These are phyloP conservation scores for Microcera coccophila DNA, from an alignment of 2,329 filamentous ascomycete species.

Conservation along the genomic window DNA sequence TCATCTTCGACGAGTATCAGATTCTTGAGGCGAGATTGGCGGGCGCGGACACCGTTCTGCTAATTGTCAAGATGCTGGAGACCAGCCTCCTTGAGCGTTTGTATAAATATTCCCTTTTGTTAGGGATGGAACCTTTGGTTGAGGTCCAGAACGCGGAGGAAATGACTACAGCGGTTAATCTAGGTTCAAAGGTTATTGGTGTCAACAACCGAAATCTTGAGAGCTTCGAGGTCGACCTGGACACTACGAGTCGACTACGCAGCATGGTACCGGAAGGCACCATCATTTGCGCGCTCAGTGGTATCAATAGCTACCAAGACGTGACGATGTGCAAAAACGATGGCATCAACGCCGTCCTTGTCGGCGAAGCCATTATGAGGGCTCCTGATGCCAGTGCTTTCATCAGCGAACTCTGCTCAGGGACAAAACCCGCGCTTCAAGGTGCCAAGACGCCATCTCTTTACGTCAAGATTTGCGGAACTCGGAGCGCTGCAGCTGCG, in stretches of 20 bases:
- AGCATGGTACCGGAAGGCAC: slow-evolving; percentile 80
- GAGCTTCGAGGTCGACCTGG: slow-evolving; percentile 93
- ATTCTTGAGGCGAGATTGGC: slow-evolving; percentile 91
- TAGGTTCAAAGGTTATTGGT: slow-evolving; percentile 88
- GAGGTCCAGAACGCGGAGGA: slow-evolving; percentile 94
- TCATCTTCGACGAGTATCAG: slow-evolving; percentile 97
- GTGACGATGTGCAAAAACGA: slow-evolving; percentile 83
- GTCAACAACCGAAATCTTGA: slow-evolving; percentile 97
- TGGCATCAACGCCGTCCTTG: slow-evolving; percentile 87
- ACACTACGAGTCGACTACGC: slow-evolving; percentile 84
- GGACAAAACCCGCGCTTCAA: slow-evolving; percentile 37
- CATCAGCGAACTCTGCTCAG: slow-evolving; percentile 76
- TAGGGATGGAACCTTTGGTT: slow-evolving; percentile 96
- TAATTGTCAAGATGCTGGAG: slow-evolving; percentile 98
- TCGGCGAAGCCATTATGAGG: slow-evolving; percentile 94
- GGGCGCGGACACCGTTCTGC: slow-evolving; percentile 87
- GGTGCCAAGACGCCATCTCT: slow-evolving; percentile 43
- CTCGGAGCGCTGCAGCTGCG: slow-evolving; percentile 76
- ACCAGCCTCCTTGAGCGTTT: slow-evolving; percentile 67
- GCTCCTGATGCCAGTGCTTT: slow-evolving; percentile 78
- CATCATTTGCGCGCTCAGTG: slow-evolving; percentile 88
- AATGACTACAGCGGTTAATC: slow-evolving; percentile 79
- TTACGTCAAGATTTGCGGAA: slow-evolving; percentile 94
- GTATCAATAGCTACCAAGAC: slow-evolving; percentile 84
- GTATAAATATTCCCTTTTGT: slow-evolving; percentile 81